phyloP scores from a whole-genome alignment of 768 basidiomycete genomes.

The Russula earlei region DNA sequence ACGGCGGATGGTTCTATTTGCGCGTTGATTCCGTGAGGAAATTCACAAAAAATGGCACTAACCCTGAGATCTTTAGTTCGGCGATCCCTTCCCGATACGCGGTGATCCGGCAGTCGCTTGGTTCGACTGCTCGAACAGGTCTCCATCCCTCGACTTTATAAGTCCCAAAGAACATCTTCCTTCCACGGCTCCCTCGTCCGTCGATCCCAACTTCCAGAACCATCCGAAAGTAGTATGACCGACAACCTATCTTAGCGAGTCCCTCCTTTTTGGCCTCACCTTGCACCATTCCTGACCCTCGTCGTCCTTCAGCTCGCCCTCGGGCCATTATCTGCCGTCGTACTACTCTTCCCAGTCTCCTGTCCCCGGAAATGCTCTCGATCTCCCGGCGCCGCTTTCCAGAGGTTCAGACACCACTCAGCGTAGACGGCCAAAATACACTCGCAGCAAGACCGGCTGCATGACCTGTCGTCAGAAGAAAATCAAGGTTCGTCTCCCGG shows the following conservation, averaged over 20 bases:
- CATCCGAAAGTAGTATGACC: conserved; percentile 25
- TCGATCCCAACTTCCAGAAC: conserved; percentile 23
- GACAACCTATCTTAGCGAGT: conserved; percentile 30
- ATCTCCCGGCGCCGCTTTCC: conserved; percentile 33
- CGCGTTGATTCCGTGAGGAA: conserved; percentile 18
- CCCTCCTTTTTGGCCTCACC: not conserved
- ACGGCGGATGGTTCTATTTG: conserved; percentile 7
- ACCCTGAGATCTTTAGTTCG: conserved; percentile 24
- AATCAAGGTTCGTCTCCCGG: conserved; percentile 66
- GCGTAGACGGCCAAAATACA: conserved; percentile 86
- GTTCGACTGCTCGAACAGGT: conserved; percentile 22
- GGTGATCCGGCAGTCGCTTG: conserved; percentile 29
- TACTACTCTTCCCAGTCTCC: conserved; percentile 26
- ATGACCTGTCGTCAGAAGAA: conserved; percentile 90
- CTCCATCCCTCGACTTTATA: conserved; percentile 20
- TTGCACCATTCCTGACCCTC: not conserved
- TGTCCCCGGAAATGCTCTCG: conserved; percentile 33
- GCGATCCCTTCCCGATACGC: conserved; percentile 27
- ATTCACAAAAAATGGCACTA: conserved; percentile 14
- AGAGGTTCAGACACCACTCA: conserved; percentile 41
- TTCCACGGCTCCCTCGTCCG: conserved; percentile 22
- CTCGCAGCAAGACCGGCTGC: conserved; percentile 90
- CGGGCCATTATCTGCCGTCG: conserved; percentile 23
- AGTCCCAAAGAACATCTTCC: conserved; percentile 25
- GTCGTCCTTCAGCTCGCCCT: conserved; percentile 21